Base-by-base conservation (phyloP, 768 basidiomycete genomes). In the Amanita thiersii region DNA sequence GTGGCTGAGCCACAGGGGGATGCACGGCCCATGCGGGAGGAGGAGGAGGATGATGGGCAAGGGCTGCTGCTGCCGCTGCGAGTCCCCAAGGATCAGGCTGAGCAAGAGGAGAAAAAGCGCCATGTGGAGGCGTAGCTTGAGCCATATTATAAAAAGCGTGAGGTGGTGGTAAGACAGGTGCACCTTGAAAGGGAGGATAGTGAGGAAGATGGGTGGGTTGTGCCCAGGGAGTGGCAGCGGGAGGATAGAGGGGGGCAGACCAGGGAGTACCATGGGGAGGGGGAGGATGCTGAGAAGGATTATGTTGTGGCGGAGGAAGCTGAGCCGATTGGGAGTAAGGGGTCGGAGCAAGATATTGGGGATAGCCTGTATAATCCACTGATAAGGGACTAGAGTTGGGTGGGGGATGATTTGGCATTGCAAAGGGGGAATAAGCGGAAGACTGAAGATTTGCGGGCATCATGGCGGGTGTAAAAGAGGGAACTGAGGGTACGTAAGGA, bases 331-430 rank as follows among this genome's bases (percentile, higher is more conserved):
- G 44, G 15, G 24, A 33, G 31, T 41, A 50, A 26, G 48, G 46
- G 1, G 47, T 44, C 11, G 44, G 43, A 2, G 44, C 50, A 8
- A 48, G 44, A 26, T 54, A 57, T 33, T 50, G 48, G 8, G 62
- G 60, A 46, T 60, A 64, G 2, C 62, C 61, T 6, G 58, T 56
- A 40, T 55, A 61, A 42, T 62, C 61, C 21, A 47, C 47, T 9
- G 59, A 58, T 3, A 60, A 37, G 3, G 55, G 59, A 14, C 18
- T 23, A 40, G 12, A 46, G 42, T 8, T 48, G 46, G n/a, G 45
- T 20, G 39, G 48, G 28, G 26, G 42, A 37, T 18, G 48, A 42
- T 24, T 47, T 34, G 39, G 46, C 21, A 33, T 50, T 36, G 40
- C 35, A 11, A 36, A 36, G 15, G 35, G 44, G 39, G 28, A 39